phyloP scores from a whole-genome alignment of 176 grass and related monocot genomes.

The Oryza australiensis region DNA sequence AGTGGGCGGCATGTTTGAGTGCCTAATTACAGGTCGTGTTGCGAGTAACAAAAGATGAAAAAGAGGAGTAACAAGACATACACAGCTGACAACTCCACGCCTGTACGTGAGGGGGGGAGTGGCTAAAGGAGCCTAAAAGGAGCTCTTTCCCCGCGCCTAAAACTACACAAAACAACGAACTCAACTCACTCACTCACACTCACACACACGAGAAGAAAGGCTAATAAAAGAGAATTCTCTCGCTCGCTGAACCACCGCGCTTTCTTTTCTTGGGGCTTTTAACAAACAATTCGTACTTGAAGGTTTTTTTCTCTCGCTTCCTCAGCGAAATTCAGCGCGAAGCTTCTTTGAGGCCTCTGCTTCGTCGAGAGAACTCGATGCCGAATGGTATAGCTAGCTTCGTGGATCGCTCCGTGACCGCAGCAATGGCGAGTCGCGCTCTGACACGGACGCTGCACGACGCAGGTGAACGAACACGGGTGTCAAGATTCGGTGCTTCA shows the following conservation, averaged over 20 bases:
- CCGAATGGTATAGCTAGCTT: constrained; percentile 6
- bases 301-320: constrained; percentile 6
- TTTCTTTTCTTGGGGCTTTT: constrained; percentile 31
- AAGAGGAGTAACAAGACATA: not conserved
- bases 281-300: constrained; percentile 29
- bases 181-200: not conserved
- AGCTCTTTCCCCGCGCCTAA: constrained; percentile 55
- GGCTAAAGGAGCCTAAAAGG: constrained; percentile 57
- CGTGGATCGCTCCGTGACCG: constrained; percentile 70
- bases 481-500: not conserved
- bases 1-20: not conserved
- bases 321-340: constrained; percentile 21
- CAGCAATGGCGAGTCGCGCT: constrained; percentile 47
- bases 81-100: constrained; percentile 33
- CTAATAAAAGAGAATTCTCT: constrained; percentile 25
- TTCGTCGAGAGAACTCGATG: constrained; percentile 22
- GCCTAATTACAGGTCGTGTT: constrained; percentile 39
- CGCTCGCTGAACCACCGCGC: constrained; percentile 8
- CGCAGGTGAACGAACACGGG: not conserved
- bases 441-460: constrained; percentile 44
- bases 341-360: constrained; percentile 28
- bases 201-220: constrained; percentile 1
- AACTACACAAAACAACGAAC: constrained; percentile 21
- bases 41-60: constrained; percentile 6
- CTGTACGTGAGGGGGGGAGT: constrained; percentile 43